These are phyloP conservation scores for Lasiosphaeris hirsuta DNA, from an alignment of 495 filamentous ascomycete species.

Conservation along the genomic window DNA sequence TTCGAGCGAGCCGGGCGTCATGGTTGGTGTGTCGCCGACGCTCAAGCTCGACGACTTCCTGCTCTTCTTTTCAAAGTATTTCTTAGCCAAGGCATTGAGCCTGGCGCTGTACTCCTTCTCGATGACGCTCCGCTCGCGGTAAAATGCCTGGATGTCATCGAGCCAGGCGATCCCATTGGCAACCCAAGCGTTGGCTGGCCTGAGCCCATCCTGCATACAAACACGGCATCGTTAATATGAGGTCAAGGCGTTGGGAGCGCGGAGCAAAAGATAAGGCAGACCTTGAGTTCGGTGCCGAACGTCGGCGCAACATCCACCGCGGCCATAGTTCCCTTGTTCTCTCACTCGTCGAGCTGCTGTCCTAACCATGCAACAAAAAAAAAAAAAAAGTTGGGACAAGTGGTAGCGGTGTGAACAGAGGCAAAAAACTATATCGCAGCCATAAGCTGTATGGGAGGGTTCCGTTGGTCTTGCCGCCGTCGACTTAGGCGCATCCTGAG, in stretches of 20 bases:
- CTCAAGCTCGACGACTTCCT: conserved; percentile 85
- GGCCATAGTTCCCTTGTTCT: conserved; percentile 54
- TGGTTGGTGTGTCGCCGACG: conserved; percentile 86
- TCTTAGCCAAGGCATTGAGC: conserved; percentile 82
- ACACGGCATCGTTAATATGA: conserved; percentile 9
- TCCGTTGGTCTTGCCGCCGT: neutral
- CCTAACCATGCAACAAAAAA: conserved; percentile 33
- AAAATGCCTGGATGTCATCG: conserved; percentile 95
- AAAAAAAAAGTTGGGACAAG: neutral
- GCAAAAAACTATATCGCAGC: conserved; percentile 3
- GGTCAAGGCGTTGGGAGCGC: neutral
- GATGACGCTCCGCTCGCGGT: conserved; percentile 86
- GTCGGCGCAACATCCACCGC: conserved; percentile 70
- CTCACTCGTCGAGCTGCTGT: neutral
- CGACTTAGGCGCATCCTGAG: neutral
- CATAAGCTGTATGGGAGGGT: neutral
- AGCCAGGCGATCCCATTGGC: conserved; percentile 87
- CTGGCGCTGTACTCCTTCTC: conserved; percentile 95
- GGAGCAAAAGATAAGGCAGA: conserved; percentile 33
- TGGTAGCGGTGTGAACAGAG: conserved; percentile 2
- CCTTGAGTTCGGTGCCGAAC: conserved; percentile 91
- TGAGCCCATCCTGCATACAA: conserved; percentile 77
- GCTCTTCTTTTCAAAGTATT: conserved; percentile 93
- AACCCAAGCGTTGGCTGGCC: conserved; percentile 89
- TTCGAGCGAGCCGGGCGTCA: conserved; percentile 94